A percentile compares a stretch with the other conserved stretches of the same genome.
phyloP scores from a whole-genome alignment of 1,284 basidiomycete species.

The Mrakiaceae sp. region DNA sequence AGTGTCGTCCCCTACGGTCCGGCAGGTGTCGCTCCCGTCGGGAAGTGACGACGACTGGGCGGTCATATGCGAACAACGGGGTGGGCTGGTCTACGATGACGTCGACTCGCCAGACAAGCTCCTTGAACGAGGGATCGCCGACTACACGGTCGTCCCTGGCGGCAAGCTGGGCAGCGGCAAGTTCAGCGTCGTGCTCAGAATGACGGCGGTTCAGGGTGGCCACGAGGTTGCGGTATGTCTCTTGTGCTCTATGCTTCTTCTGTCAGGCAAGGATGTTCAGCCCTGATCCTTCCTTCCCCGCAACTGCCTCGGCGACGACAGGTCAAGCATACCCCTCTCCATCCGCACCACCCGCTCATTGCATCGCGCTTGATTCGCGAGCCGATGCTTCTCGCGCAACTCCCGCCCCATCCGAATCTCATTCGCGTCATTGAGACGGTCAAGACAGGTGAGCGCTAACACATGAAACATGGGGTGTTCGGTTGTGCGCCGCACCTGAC shows the following conservation, averaged over 20 bases:
- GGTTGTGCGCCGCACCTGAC: too few relatives aligned
- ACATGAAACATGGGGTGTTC: too few relatives aligned
- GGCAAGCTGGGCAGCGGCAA: conserved; percentile 39
- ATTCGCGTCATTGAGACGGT: conserved; percentile 40
- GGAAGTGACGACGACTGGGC: conserved; percentile 1
- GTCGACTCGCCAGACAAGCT: conserved; percentile 30
- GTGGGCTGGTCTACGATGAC: neutral
- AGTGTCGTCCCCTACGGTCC: too few relatives aligned
- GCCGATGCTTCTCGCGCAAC: conserved; percentile 43
- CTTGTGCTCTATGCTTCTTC: neutral
- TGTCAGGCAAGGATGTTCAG: neutral
- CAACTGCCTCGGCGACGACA: conserved; percentile 26
- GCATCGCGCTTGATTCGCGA: conserved; percentile 43
- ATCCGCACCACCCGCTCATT: conserved; percentile 46
- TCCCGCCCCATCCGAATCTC: conserved; percentile 44
- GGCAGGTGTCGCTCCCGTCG: too few relatives aligned
- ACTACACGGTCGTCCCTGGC: conserved; percentile 32
- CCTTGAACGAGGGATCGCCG: conserved; percentile 34
- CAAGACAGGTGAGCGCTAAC: too few relatives aligned
- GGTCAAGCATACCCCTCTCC: conserved; percentile 45
- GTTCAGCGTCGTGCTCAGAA: conserved; percentile 38
- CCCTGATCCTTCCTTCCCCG: neutral
- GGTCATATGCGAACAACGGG: neutral
- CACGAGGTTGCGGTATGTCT: conserved; percentile 25
- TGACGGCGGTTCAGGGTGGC: conserved; percentile 25